These are phyloP conservation scores for Candida quercuum DNA, from an alignment of 805 yeast species.

Conservation along the genomic window DNA sequence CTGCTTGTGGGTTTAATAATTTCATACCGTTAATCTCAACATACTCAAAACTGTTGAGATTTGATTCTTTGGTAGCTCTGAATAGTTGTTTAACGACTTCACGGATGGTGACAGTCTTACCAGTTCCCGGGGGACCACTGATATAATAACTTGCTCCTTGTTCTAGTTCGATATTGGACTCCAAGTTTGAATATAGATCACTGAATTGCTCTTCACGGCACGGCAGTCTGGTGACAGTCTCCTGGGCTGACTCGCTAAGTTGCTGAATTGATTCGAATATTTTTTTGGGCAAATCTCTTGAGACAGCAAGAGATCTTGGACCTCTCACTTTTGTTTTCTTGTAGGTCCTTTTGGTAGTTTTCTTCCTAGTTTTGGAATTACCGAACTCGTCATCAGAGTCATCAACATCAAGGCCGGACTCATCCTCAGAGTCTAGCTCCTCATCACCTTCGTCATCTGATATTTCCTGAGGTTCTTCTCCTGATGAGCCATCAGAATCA, in stretches of 20 bases:
- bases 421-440: conserved; percentile 3
- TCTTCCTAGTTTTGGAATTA: conserved; percentile 23
- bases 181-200: conserved; percentile 60
- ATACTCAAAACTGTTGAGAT: conserved; percentile 53
- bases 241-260: conserved; percentile 21
- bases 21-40: conserved; percentile 91
- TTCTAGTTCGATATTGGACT: conserved; percentile 61
- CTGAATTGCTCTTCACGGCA: conserved; percentile 84
- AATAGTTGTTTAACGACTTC: conserved; percentile 74
- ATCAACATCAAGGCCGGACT: conserved; percentile 9
- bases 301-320: conserved; percentile 12
- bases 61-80: conserved; percentile 31
- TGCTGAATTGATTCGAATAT: conserved; percentile 18
- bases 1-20: conserved; percentile 67
- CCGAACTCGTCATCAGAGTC: conserved; percentile 12
- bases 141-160: conserved; percentile 84
- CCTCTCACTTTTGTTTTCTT: conserved; percentile 24
- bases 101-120: conserved; percentile 89
- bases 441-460: conserved; percentile 4
- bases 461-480: conserved; percentile 1
- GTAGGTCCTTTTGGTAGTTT: conserved; percentile 23
- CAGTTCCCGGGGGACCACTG: conserved; percentile 98
- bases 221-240: conserved; percentile 53
- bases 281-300: background rate
- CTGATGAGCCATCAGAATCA: background rate